These are phyloP conservation scores for Kodamaea hsintzibuensis DNA, from an alignment of 805 yeast genomes.

Conservation along the genomic window DNA sequence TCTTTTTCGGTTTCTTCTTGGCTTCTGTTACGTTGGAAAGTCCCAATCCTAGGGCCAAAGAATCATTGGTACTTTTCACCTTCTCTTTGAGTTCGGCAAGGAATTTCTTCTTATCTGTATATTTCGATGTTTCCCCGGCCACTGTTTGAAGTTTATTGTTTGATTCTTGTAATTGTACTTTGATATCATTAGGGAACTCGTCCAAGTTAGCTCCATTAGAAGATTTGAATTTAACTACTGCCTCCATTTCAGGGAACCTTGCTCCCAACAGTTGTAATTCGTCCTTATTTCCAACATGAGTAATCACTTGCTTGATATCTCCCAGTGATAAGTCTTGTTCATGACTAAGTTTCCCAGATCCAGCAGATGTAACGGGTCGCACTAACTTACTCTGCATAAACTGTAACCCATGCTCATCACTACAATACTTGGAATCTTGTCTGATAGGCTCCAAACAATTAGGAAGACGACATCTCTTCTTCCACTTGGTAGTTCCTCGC, in stretches of 20 bases:
- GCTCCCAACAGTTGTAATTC: constrained; percentile 30
- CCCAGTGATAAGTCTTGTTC: constrained; percentile 11
- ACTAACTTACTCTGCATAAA: constrained; percentile 38
- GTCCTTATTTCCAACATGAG: constrained; percentile 18
- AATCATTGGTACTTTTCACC: constrained; percentile 40
- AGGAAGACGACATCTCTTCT: constrained; percentile 66
- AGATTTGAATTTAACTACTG: constrained; percentile 24
- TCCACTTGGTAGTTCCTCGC: constrained; percentile 63
- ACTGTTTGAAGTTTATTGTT: constrained; percentile 18
- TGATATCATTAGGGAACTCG: constrained; percentile 20
- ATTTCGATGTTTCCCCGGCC: constrained; percentile 13
- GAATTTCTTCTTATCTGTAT: constrained; percentile 19
- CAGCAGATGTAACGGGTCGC: constrained; percentile 10
- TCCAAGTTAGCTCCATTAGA: constrained; percentile 13
- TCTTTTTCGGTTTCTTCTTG: constrained; percentile 17
- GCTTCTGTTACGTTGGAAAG: constrained; percentile 6
- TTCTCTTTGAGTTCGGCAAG: constrained; percentile 36
- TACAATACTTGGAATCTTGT: constrained; percentile 68
- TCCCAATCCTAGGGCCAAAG: constrained; percentile 12
- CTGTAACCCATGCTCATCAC: constrained; percentile 63
- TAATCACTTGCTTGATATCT: constrained; percentile 26
- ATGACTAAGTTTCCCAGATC: background rate
- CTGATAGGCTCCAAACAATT: constrained; percentile 58
- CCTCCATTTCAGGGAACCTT: constrained; percentile 45
- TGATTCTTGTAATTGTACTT: constrained; percentile 20